Base-by-base conservation (phyloP, 2,329 filamentous ascomycete genomes). In the Cylindrodendrum hubeiense region DNA sequence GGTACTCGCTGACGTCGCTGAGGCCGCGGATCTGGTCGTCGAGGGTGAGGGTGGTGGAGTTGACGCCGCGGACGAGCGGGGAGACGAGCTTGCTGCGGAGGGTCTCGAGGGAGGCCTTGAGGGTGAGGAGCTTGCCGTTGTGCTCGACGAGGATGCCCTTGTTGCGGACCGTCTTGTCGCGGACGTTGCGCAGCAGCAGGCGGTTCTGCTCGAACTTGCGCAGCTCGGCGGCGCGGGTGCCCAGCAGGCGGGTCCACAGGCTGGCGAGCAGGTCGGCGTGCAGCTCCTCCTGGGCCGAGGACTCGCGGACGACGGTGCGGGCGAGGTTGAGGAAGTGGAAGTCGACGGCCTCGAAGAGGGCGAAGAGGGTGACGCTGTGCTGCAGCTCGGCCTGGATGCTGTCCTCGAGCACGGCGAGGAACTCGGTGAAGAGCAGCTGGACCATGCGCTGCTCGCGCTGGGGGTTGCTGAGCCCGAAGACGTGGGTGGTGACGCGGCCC, bases 171-270 rank as follows among this genome's bases (percentile, higher is more conserved):
- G 95, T 97, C 74, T 92, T 92, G 63, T 91, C 89, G 67, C 94
- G 90, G 61, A 98, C 91, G 69, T 91, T 91, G 53, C 86, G 88
- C 24, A 98, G 88, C 1, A 98, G 85, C 53, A 90, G 86, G 67
- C 91, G 91, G 83, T 98, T 98, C 81, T 93, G 93, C 78, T 97
- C 94, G 79, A 94, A 98, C 79, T 98, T 98, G 76, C 89, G 88
- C n/a, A 97, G 85, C 70, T 91, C 87, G 47, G 85, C 86, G 8
- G 92, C 90, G 74, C 93, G 91, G 41, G 91, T 85, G 2, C 94
- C 95, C 1, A 98, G 89, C 22, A 97, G 89, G 50, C 91, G 90
- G 2, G 93, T 92, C 95, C 95, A 98, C 9, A 98, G 87, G 3
- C 90, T 91, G 2, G 91, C 91, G 46, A 98, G 90, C 74, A 96